Percentiles rank a stretch among this genome's conserved stretches.
phyloP scores from a whole-genome alignment of 331 rosid genomes.

The Saraca asoca region DNA sequence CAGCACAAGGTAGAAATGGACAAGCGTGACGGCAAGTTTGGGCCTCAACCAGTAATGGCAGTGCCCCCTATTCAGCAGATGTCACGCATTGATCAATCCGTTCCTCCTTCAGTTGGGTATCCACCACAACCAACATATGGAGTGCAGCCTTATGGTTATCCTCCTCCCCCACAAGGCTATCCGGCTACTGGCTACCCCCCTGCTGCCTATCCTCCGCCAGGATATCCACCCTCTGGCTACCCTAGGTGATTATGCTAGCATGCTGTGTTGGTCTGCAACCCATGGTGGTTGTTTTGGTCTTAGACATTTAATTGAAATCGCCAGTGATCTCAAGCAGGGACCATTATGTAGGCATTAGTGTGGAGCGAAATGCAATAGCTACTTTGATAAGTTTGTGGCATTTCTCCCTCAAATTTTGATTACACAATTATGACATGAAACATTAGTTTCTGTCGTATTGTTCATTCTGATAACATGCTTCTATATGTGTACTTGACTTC shows the following conservation, averaged over 20 bases:
- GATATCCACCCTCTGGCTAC: slow-evolving; percentile 58
- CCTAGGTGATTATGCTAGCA: slow-evolving; percentile 47
- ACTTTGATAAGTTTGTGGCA: slow-evolving; percentile 3
- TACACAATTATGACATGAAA: not conserved
- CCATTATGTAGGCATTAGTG: slow-evolving; percentile 7
- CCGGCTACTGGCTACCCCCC: slow-evolving; percentile 52
- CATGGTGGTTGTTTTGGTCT: slow-evolving; percentile 7
- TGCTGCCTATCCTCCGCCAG: slow-evolving; percentile 39
- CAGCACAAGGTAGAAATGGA: slow-evolving; percentile 99
- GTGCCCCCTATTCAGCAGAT: slow-evolving; percentile 85
- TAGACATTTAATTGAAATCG: slow-evolving; percentile 7
- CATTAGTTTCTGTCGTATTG: not conserved
- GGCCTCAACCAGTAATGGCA: slow-evolving; percentile 75
- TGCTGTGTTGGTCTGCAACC: not conserved
- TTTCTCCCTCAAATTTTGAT: slow-evolving; percentile 17
- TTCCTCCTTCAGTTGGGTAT: slow-evolving; percentile 86
- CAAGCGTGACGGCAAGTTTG: slow-evolving; percentile 90
- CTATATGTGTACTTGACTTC: slow-evolving; percentile 10
- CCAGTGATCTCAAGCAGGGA: slow-evolving; percentile 2
- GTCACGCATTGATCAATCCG: slow-evolving; percentile 89
- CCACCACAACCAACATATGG: slow-evolving; percentile 69
- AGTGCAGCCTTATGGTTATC: slow-evolving; percentile 60
- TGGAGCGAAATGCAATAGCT: slow-evolving; percentile 29
- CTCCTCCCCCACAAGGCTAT: slow-evolving; percentile 65
- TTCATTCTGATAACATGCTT: slow-evolving; percentile 17